Base-by-base conservation (phyloP, 768 basidiomycete genomes). In the Trametes meyenii region DNA sequence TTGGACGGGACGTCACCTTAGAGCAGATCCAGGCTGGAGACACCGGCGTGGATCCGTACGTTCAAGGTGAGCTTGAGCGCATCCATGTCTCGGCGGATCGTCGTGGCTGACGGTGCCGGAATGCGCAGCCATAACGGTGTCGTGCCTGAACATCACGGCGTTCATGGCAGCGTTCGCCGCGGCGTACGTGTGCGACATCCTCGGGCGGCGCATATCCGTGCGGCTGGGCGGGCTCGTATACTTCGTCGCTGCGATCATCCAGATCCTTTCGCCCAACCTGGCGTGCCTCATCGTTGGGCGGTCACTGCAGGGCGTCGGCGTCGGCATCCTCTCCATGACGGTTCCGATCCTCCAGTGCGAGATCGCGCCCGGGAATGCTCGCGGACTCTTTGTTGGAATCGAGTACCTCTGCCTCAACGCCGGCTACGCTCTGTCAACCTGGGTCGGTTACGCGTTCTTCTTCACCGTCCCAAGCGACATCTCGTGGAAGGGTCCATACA, bases 221-320 rank as follows among this genome's bases (percentile, higher is more conserved):
- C 78, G 81, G 29, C 75, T 83, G 24, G 81, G 83, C 44, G 83
- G 78, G 4, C 65, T 76, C 64, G 74, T 83, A 69, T 82, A 83
- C 65, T 67, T 83, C 49, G 56, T 82, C 60, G 78, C 83, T 14
- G 77, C 82, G 12, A 72, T 82, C 68, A 77, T 84, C 60, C 81
- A 82, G 61, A 77, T 82, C 50, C 78, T 80, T 65, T 75, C 81
- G 60, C 79, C 81, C 42, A 76, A 79, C 11, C 74, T 90, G n/a
- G 67, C 70, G 21, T 78, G 83, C 56, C 72, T 91, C 29, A 83
- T 87, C 66, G 73, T 88, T 33, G 89, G 89, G 43, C 82, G 90
- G 45, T 83, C 85, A 0, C 72, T 90, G 10, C 89, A 89, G 21
- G 90, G 90, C 26, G 62, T 90, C 39, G 90, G 89, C 13, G 87